phyloP scores from a whole-genome alignment of 2,329 filamentous ascomycete genomes.

The Nothophaeocryptopus gaeumannii region DNA sequence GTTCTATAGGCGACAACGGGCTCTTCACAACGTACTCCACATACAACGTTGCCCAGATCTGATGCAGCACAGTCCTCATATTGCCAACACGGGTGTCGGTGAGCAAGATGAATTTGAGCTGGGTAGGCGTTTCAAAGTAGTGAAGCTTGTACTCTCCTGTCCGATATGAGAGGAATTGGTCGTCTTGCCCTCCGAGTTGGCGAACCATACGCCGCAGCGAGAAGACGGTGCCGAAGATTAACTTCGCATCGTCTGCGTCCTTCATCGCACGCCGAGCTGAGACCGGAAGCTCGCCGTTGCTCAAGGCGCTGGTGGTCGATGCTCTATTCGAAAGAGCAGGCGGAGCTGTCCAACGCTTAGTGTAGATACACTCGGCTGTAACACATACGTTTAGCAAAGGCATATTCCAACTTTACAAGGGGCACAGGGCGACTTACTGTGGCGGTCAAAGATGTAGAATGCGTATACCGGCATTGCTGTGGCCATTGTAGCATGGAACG shows the following conservation, averaged over 20 bases:
- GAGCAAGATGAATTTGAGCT: conserved; percentile 93
- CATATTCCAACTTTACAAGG: background rate
- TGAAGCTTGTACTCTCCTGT: conserved; percentile 97
- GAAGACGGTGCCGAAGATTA: conserved; percentile 96
- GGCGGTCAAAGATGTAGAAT: conserved; percentile 98
- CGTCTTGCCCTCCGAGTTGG: conserved; percentile 89
- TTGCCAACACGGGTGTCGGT: conserved; percentile 72
- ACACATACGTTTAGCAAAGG: conserved; percentile 2
- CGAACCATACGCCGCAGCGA: conserved; percentile 94
- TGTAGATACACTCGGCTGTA: conserved; percentile 95
- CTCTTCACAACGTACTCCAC: conserved; percentile 83
- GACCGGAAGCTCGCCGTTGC: conserved; percentile 12
- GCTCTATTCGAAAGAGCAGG: conserved; percentile 30
- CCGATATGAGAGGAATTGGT: conserved; percentile 87
- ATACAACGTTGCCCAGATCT: conserved; percentile 98
- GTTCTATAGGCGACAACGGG: conserved; percentile 59
- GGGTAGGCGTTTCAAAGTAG: conserved; percentile 97
- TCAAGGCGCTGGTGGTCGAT: conserved; percentile 9
- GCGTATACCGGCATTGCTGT: conserved; percentile 82
- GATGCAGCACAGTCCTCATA: conserved; percentile 90
- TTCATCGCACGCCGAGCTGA: conserved; percentile 21
- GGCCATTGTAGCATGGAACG: background rate
- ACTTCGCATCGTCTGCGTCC: conserved; percentile 79
- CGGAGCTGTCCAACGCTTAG: conserved; percentile 67
- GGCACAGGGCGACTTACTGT: conserved; percentile 62